These are phyloP conservation scores for Pythium biforme DNA, from an alignment of 352 stramenopile species.

Conservation along the genomic window DNA sequence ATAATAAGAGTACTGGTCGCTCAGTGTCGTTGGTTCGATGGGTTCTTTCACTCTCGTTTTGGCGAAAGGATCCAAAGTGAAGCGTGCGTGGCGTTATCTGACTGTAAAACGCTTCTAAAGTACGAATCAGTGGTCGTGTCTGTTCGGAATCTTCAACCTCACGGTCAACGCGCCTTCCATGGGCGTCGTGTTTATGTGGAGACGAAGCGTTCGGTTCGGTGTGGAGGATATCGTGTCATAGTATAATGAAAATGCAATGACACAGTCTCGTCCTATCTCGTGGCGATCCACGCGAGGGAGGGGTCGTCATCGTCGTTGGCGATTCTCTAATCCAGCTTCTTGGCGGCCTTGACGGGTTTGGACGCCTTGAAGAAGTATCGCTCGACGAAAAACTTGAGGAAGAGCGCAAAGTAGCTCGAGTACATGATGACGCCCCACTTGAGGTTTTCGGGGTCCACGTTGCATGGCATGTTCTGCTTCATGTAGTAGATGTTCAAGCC, in stretches of 20 bases:
- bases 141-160: too few species aligned
- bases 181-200: too few species aligned
- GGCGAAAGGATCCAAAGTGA: too few species aligned
- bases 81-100: not conserved
- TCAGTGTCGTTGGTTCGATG: too few species aligned
- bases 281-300: not conserved
- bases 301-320: not conserved
- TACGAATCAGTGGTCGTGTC: too few species aligned
- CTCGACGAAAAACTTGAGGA: conserved; percentile 91
- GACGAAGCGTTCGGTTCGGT: too few species aligned
- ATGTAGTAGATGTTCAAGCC: conserved; percentile 79
- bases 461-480: conserved; percentile 60
- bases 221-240: not conserved
- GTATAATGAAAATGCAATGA: conserved; percentile 6
- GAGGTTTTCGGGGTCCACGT: conserved; percentile 82
- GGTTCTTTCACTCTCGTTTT: too few species aligned
- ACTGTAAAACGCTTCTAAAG: too few species aligned
- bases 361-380: conserved; percentile 68
- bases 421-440: conserved; percentile 93
- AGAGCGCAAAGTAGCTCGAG: conserved; percentile 92
- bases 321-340: conserved; percentile 34
- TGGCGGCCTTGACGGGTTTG: conserved; percentile 8
- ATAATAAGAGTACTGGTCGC: too few species aligned
- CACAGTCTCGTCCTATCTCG: conserved; percentile 4
- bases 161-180: too few species aligned